These are phyloP conservation scores for Colletotrichum orchidophilum DNA, from an alignment of 2,329 filamentous ascomycete genomes.

Conservation along the genomic window DNA sequence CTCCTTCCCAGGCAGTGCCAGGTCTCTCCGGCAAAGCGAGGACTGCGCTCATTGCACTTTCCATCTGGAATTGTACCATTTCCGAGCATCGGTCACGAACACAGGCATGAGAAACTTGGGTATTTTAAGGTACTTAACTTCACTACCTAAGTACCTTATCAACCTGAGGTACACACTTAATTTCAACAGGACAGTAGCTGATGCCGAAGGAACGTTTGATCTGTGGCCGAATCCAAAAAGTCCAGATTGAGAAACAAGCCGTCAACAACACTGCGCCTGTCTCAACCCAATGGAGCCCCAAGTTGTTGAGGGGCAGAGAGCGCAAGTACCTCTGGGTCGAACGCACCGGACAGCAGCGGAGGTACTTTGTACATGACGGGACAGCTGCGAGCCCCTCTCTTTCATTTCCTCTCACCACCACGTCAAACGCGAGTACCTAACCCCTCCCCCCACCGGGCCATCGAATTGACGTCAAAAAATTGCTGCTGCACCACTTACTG, in stretches of 20 bases:
- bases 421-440: slow-evolving; percentile 28
- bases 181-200: not conserved
- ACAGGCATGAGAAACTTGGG: not conserved
- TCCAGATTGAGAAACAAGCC: not conserved
- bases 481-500: slow-evolving; percentile 12
- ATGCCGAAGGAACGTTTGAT: not conserved
- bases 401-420: slow-evolving; percentile 4
- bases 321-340: slow-evolving; percentile 11
- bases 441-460: slow-evolving; percentile 27
- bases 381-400: slow-evolving; percentile 7
- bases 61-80: not conserved
- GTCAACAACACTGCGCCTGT: not conserved
- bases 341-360: not conserved
- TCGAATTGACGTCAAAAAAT: slow-evolving; percentile 33
- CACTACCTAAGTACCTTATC: no score
- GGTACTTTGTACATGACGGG: no score
- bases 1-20: not conserved
- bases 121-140: no score
- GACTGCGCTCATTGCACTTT: not conserved
- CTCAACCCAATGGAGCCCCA: not conserved
- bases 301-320: slow-evolving; percentile 13
- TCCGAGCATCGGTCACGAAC: not conserved
- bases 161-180: not conserved
- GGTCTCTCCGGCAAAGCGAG: not conserved
- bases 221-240: not conserved